Conservation (phyloP, 805 yeast genomes). For the Ogataea trehalophila region DNA sequence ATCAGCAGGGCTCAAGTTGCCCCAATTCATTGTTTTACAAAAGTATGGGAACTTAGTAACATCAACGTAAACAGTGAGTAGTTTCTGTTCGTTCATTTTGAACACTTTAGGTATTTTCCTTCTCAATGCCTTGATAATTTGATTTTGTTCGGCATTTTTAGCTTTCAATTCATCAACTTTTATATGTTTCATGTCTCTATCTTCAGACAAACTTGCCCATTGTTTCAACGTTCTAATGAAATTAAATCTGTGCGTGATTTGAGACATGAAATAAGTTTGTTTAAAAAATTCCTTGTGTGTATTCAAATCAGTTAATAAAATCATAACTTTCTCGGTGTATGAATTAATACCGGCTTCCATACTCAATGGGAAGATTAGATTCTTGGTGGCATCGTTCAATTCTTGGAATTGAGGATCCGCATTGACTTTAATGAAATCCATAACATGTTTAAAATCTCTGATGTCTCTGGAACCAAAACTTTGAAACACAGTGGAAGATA, state of each 20-base stretch:
- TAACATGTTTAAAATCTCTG: conserved; percentile 43
- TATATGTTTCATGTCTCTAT: conserved; percentile 35
- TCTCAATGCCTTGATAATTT: conserved; percentile 45
- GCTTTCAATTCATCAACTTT: conserved; percentile 40
- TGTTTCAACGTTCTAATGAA: conserved; percentile 34
- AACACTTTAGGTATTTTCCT: conserved; percentile 43
- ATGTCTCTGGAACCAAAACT: conserved; percentile 62
- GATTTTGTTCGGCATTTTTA: conserved; percentile 37
- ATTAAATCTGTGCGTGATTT: conserved; percentile 43
- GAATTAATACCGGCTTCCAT: conserved; percentile 20
- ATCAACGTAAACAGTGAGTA: conserved; percentile 47
- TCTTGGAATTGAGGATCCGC: conserved; percentile 51
- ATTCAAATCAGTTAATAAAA: conserved; percentile 43
- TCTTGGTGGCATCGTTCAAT: conserved; percentile 36
- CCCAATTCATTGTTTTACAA: conserved; percentile 31
- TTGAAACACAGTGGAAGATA: conserved; percentile 49
- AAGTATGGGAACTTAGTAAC: conserved; percentile 27
- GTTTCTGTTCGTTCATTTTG: conserved; percentile 29
- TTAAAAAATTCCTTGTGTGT: conserved; percentile 22
- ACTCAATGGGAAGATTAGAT: conserved; percentile 33
- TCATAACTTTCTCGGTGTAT: conserved; percentile 41
- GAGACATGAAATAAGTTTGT: conserved; percentile 29
- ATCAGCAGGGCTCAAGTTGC: conserved; percentile 26
- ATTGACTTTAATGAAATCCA: conserved; percentile 45
- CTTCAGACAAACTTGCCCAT: conserved; percentile 29